Conservation (phyloP, 495 filamentous ascomycete genomes). For the Articulospora tetracladia region DNA sequence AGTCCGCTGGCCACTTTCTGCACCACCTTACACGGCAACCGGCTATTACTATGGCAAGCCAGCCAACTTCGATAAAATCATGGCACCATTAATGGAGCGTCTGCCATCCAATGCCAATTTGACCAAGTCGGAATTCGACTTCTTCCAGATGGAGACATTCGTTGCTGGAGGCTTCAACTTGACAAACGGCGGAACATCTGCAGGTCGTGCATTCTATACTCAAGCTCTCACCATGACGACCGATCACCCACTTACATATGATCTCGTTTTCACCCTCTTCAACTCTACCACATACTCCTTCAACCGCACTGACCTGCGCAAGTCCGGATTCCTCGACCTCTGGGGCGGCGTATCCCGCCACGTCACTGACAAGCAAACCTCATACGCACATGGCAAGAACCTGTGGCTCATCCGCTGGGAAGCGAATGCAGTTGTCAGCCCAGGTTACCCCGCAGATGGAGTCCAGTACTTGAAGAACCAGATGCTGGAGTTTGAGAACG, state of each 20-base stretch:
- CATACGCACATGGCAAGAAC: constrained; percentile 1
- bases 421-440: neutral
- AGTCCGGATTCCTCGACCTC: neutral
- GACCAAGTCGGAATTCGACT: neutral
- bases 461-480: neutral
- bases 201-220: neutral
- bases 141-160: neutral
- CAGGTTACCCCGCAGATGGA: neutral
- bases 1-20: neutral
- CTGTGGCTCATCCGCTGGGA: neutral
- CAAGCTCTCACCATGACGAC: neutral
- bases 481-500: constrained; percentile 3
- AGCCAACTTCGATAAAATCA: neutral
- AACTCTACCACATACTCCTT: neutral
- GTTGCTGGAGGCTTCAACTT: neutral
- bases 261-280: neutral
- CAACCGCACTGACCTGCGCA: neutral
- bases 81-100: neutral
- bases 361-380: neutral
- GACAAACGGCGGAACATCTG: neutral
- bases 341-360: neutral
- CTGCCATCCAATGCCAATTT: neutral
- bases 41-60: constrained; percentile 6
- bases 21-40: neutral
- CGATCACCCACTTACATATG: neutral